Percentiles rank a stretch among this genome's conserved stretches.
These are phyloP conservation scores for Psophocarpus tetragonolobus DNA, from an alignment of 306 rosid species.

Conservation along the genomic window DNA sequence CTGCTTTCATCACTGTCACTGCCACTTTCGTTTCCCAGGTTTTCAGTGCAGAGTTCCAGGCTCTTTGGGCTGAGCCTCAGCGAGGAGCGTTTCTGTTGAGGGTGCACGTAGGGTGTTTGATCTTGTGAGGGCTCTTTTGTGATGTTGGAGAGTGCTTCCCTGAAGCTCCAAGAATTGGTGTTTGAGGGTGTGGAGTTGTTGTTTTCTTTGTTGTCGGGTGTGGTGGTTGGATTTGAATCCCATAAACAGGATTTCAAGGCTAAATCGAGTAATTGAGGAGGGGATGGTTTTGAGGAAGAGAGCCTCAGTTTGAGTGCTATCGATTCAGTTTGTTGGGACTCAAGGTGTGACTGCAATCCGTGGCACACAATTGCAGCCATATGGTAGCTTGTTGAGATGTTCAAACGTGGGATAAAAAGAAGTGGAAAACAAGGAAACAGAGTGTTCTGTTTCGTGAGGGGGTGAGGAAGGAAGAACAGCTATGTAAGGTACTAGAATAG, in stretches of 20 bases:
- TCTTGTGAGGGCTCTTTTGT: conserved; percentile 14
- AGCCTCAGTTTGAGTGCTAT: conserved; percentile 57
- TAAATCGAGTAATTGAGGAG: conserved; percentile 47
- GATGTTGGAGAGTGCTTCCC: conserved; percentile 53
- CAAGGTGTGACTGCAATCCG: conserved; percentile 59
- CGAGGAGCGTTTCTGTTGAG: conserved; percentile 52
- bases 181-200: conserved; percentile 13
- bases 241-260: conserved; percentile 43
- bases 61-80: conserved; percentile 57
- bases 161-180: conserved; percentile 54
- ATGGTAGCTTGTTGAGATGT: not conserved
- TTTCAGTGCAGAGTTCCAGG: conserved; percentile 80
- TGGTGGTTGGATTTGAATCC: conserved; percentile 35
- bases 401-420: not conserved
- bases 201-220: conserved; percentile 30
- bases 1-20: conserved; percentile 53
- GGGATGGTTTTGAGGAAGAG: conserved; percentile 45
- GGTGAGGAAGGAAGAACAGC: not conserved
- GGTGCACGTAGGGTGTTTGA: conserved; percentile 57
- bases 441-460: conserved; percentile 2
- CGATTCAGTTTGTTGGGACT: conserved; percentile 62
- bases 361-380: conserved; percentile 82
- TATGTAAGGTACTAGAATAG: not conserved
- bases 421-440: conserved; percentile 14
- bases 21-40: conserved; percentile 85